A percentile compares a stretch with the other conserved stretches of the same genome.
These are phyloP conservation scores for Hypoxylon fragiforme DNA, from an alignment of 495 filamentous ascomycete species.

Conservation along the genomic window DNA sequence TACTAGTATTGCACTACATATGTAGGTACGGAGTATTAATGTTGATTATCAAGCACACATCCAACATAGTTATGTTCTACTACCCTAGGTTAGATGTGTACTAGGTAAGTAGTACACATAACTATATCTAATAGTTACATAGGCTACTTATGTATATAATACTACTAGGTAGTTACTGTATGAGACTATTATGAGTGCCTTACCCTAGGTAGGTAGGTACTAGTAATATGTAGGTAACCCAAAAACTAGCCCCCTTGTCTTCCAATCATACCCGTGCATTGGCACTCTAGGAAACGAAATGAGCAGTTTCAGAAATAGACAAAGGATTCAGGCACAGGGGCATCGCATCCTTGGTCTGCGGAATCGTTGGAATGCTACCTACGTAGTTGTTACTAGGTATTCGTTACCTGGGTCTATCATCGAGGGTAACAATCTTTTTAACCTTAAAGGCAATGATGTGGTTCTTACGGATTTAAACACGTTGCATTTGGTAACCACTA, in stretches of 20 bases:
- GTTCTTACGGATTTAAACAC: too few relatives aligned
- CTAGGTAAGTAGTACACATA: too few relatives aligned
- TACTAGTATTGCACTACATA: neutral
- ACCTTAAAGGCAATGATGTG: too few relatives aligned
- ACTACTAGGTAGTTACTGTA: too few relatives aligned
- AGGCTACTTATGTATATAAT: too few relatives aligned
- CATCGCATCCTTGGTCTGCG: neutral
- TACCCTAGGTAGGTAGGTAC: neutral
- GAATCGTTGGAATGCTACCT: neutral
- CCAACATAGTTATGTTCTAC: too few relatives aligned
- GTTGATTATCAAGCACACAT: too few relatives aligned
- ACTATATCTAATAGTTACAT: too few relatives aligned
- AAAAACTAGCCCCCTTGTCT: slow-evolving; percentile 9
- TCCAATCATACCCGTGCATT: slow-evolving; percentile 11
- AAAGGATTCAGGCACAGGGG: slow-evolving; percentile 28
- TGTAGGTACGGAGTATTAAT: too few relatives aligned
- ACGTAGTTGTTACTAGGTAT: neutral
- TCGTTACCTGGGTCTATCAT: neutral
- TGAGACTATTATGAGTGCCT: too few relatives aligned
- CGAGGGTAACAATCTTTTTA: neutral
- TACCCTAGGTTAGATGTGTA: too few relatives aligned
- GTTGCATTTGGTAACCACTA: too few relatives aligned
- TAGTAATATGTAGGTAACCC: neutral
- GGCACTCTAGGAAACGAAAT: slow-evolving; percentile 1
- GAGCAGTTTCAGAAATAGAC: slow-evolving; percentile 23